Evolutionary conservation across 2,329 filamentous ascomycete species (phyloP).

Genomic region (Phyllosticta capitalensis): DNA sequence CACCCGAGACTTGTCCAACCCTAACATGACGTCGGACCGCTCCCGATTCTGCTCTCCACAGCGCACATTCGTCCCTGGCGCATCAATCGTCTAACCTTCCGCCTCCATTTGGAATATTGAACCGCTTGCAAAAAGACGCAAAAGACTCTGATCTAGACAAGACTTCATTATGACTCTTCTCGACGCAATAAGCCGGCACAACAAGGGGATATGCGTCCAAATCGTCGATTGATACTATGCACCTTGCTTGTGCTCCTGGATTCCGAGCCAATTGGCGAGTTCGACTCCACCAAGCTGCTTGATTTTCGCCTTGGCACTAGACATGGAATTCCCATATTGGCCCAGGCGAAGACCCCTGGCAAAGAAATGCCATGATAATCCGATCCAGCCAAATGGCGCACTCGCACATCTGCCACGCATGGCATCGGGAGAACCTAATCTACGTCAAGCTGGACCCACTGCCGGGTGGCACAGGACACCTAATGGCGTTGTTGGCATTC

Average conservation of each 20-base stretch:
- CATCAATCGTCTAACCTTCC: background rate
- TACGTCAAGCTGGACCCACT: background rate
- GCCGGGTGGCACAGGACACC: background rate
- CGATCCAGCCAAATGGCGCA: background rate
- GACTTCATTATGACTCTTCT: background rate
- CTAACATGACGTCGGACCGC: background rate
- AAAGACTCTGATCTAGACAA: background rate
- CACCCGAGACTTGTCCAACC: background rate
- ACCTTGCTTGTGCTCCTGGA: background rate
- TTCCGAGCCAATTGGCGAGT: background rate
- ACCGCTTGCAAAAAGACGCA: background rate
- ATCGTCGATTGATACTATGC: background rate
- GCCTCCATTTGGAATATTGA: background rate
- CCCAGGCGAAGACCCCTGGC: background rate
- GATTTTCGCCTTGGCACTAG: background rate
- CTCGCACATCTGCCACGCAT: background rate
- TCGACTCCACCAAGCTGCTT: background rate
- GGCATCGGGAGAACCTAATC: background rate
- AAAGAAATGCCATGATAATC: background rate
- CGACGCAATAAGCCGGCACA: background rate
- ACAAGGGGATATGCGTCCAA: background rate
- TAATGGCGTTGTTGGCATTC: background rate
- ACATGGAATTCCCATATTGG: background rate
- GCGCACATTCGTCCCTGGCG: background rate
- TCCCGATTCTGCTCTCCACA: background rate